Evolutionary conservation across 1,139 yeast genomes (phyloP), one percentile per base, ranked within the genome.

Genomic region (Geotrichum candidum): DNA sequence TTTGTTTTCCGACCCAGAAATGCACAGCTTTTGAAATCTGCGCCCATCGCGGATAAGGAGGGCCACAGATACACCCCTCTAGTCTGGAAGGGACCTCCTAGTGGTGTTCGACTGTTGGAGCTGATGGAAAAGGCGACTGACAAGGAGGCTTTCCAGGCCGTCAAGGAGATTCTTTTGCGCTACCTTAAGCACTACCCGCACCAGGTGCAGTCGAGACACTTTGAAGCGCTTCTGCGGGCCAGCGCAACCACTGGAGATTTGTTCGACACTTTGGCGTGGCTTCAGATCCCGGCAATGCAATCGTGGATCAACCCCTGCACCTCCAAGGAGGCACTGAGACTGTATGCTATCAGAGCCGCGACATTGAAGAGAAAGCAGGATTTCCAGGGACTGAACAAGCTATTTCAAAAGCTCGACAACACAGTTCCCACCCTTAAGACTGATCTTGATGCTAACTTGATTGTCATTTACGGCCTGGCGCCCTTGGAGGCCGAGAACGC

Each of bases 1-100:
- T 53, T 45, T 31, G 64, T 62, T 15, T 60, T 62, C 46, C 60
- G 64, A 52, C 63, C 64, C 18, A 60, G 59, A 38, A 62, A 62
- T 50, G 50, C 59, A 5, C 51, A 55, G 25, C 45, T 60, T 48
- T 54, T 62, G 54, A 52, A 56, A 50, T 48, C 57, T 31, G 52
- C 55, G 15, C 50, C 58, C 51, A 45, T 60, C 51, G 53, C 61
- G 18, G 64, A 62, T 59, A 62, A 60, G 57, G 63, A 61, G 22
- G 64, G 64, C 33, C 56, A 57, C 45, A 31, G 52, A 15, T 55
- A 57, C 33, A 33, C 48, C 48, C 46, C 64, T 7, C 59, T 58
- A 35, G 57, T 56, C 22, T 55, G 62, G 59, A 56, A 54, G 38
- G 61, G 63, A 23, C 54, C 53, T 22, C 64, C 64, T 13, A 53